These are phyloP conservation scores for Ocimum tenuiflorum DNA, from an alignment of 257 asterid genomes.

Conservation along the genomic window DNA sequence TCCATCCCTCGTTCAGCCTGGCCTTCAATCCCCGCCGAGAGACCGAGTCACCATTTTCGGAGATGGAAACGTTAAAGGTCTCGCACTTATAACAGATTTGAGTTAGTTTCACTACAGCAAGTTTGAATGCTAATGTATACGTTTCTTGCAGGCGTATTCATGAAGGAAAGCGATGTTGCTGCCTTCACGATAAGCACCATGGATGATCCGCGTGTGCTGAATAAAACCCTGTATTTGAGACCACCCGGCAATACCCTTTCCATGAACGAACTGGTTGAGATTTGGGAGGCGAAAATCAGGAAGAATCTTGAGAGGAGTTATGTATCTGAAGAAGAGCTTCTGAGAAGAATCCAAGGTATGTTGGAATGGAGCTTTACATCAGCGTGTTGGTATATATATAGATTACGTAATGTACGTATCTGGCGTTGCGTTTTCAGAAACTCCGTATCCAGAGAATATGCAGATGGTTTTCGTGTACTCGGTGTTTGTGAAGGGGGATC, in stretches of 20 bases:
- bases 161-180: conserved; percentile 77
- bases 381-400: too few relatives aligned
- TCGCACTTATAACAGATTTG: too few relatives aligned
- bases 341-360: conserved; percentile 53
- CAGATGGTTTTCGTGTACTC: conserved; percentile 76
- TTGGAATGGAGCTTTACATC: too few relatives aligned
- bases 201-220: conserved; percentile 68
- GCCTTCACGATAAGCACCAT: conserved; percentile 70
- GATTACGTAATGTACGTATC: neutral
- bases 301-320: conserved; percentile 48
- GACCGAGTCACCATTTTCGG: conserved; percentile 75
- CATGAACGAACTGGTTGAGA: conserved; percentile 65
- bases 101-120: too few relatives aligned
- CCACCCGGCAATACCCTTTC: conserved; percentile 70
- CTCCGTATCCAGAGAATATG: conserved; percentile 73
- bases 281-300: conserved; percentile 80
- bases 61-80: conserved; percentile 72
- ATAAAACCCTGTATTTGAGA: conserved; percentile 56
- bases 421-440: conserved; percentile 42
- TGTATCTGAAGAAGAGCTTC: conserved; percentile 55
- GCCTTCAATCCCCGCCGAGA: conserved; percentile 58
- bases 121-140: neutral
- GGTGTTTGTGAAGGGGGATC: conserved; percentile 78
- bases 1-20: conserved; percentile 82
- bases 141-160: conserved; percentile 50